Percentiles rank a stretch among this genome's conserved stretches.
Evolutionary conservation across 148 eudicot species (phyloP).

Genomic region (Arbutus unedo): DNA sequence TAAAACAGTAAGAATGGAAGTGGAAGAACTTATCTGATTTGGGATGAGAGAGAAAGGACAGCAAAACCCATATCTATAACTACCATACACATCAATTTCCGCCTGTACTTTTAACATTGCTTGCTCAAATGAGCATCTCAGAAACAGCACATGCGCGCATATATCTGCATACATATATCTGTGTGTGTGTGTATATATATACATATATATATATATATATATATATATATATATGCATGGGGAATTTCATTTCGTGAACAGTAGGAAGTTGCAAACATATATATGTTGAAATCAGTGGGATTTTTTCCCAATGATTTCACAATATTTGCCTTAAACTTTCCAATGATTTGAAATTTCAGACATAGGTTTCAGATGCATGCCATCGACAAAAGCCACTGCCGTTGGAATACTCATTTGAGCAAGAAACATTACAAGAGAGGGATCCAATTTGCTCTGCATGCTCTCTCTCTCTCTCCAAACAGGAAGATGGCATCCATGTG

Average conservation of each 20-base stretch:
- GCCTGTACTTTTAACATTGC: constrained; percentile 11
- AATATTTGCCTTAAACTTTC: too few relatives aligned
- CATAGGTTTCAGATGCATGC: neutral
- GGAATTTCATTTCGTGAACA: neutral
- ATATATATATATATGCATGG: neutral
- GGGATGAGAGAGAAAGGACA: neutral
- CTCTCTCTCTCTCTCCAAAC: neutral
- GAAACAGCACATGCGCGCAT: neutral
- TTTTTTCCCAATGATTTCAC: neutral
- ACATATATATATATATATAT: neutral
- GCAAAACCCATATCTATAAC: neutral
- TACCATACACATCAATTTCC: neutral
- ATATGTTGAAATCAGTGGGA: neutral
- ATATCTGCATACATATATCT: neutral
- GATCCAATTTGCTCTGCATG: neutral
- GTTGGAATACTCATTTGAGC: constrained; percentile 35
- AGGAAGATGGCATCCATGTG: neutral
- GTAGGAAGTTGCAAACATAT: neutral
- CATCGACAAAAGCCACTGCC: neutral
- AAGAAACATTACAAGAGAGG: constrained; percentile 30
- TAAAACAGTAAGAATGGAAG: neutral
- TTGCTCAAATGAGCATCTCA: constrained; percentile 35
- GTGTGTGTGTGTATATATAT: neutral
- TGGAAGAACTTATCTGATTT: constrained; percentile 12
- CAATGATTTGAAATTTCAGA: neutral